Evolutionary conservation across 495 filamentous ascomycete species (phyloP).

Genomic region (Viridothelium virens): DNA sequence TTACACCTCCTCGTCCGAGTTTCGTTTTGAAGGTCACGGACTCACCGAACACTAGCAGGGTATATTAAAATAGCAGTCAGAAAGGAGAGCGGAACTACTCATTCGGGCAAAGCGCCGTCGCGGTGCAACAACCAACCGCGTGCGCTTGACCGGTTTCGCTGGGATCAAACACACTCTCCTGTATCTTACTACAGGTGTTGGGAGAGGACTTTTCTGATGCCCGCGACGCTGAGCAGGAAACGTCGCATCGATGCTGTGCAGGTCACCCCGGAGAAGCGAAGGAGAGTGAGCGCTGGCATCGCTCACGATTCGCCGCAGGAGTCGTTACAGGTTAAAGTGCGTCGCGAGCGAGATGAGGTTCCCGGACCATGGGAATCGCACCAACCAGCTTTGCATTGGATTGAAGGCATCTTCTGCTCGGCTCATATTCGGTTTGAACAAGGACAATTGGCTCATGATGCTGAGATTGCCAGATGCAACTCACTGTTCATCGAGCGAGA

Average conservation of each 20-base stretch:
- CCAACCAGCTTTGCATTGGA: background rate
- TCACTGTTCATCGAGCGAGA: background rate
- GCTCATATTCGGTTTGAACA: background rate
- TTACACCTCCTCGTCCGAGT: too few species aligned
- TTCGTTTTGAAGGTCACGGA: too few species aligned
- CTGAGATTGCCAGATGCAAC: background rate
- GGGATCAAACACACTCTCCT: background rate
- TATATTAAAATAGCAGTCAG: too few species aligned
- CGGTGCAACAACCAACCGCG: background rate
- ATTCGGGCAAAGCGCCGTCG: constrained; percentile 1
- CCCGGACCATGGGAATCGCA: background rate
- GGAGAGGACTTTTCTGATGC: background rate
- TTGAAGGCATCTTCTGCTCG: background rate
- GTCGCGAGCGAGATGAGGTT: background rate
- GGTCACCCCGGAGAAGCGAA: constrained; percentile 3
- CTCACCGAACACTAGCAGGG: background rate
- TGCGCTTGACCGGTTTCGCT: background rate
- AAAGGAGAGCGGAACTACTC: background rate
- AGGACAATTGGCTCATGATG: background rate
- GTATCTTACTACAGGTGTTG: background rate
- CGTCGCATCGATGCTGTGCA: background rate
- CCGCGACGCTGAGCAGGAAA: constrained; percentile 2
- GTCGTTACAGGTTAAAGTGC: constrained; percentile 1
- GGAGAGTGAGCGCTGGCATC: background rate
- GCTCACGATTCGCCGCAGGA: background rate